Base-by-base conservation (phyloP, 129 eudicot species). In the Flaveria linearis region DNA sequence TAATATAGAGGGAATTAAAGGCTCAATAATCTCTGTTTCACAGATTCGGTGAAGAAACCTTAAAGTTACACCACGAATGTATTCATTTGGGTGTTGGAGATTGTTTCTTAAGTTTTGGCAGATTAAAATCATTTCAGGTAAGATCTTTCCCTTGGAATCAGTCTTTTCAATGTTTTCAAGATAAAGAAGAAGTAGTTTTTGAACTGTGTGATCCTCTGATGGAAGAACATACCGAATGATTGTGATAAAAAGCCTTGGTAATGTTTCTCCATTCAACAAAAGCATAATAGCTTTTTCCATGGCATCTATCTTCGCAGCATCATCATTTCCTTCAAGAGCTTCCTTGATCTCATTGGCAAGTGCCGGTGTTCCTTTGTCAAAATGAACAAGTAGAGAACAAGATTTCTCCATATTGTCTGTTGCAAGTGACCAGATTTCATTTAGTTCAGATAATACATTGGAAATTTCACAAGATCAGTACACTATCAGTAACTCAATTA, bases 311-410 rank as follows among this genome's bases (percentile, higher is more conserved):
- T 84, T 93, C 86, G 42, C 69, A 87, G 79, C 87, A 93, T 63
- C 69, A 15, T 63, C 69, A 64, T 90, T 83, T 25, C 98, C 98
- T 86, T 90, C 95, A 47, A 93, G 87, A 25, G 98, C 91, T 76
- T 86, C 90, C 80, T 93, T 93, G 82, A 90, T 93, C 85, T 93
- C 98, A 74, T 93, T 93, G 63, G 90, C 90, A 68, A 90, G 78
- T 30, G 98, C 96, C 0, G 98, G 96, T 22, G 96, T 90, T 64
- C 96, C 92, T 88, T 90, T 90, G 75, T 93, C 98, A 78, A 90
- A 93, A 77, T 93, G 88, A n/a, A 90, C 86, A 51, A 90, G 85
- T 70, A 93, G 53, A 5, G 95, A 74, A 69, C 94, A 90, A 7
- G 95, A 88, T 72, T 93, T 93, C 91, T 90, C 98, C 98, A 93